Evolutionary conservation across 345 rosid genomes (phyloP), one percentile per base, ranked within the genome.

Genomic region (Orychophragmus violaceus): DNA sequence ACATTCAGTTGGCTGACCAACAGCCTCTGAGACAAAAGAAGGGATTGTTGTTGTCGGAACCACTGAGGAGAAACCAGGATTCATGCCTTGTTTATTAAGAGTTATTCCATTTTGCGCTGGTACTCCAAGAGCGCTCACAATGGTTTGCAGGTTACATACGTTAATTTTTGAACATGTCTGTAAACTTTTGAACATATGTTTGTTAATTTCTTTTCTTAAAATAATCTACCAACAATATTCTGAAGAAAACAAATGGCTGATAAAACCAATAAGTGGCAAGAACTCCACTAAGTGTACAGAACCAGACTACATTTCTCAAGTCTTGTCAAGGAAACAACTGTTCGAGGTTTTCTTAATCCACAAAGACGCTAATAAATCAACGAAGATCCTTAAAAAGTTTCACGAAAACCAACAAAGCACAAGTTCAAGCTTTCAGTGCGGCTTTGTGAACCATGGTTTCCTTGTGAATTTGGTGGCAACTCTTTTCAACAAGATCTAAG

Each of bases 391-490:
- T 25, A 52, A 33, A 52, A 41, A n/a, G 46, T 62, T 59, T 46
- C 24, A 48, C 9, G 52, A 49, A 27, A 27, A 41, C 18, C 41
- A 28, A 6, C 11, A 13, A 41, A 1, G 12, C 22, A 56, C 13
- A 25, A 3, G 54, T 11, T 72, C 70, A 58, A 46, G 50, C 58
- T 62, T 74, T 86, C 84, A 91, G 70, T 71, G 85, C 94, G 33
- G 90, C 91, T 83, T 91, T 95, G 85, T 91, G 99, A 64, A 91
- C 91, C 97, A 91, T 95, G 71, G 96, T 95, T 78, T 95, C 99
- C 76, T 91, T 95, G 94, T 95, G 99, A 65, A 95, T 95, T 71
- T 95, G 97, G 72, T 87, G 99, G 88, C 97, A 91, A 79, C 97
- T 91, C 87, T 95, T 91, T 76, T 91, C 99, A 6, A 95, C 97